A percentile compares a stretch with the other conserved stretches of the same genome.
These are phyloP conservation scores for Cercospora canescens DNA, from an alignment of 2,329 filamentous ascomycete genomes.

Conservation along the genomic window DNA sequence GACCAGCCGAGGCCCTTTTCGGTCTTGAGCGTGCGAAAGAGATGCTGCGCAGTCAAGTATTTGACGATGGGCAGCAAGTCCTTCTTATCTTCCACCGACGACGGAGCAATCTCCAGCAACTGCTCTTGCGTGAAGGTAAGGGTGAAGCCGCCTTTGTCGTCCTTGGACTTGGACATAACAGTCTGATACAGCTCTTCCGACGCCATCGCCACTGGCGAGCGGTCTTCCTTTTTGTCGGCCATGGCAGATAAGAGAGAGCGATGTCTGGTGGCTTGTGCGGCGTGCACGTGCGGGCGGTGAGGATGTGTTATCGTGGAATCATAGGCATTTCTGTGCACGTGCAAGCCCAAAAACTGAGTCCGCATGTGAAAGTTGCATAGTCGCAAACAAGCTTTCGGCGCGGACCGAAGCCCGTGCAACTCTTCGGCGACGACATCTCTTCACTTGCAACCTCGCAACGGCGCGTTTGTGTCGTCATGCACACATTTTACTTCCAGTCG, in stretches of 20 bases:
- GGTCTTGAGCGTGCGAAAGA: constrained; percentile 35
- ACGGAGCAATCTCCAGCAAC: constrained; percentile 27
- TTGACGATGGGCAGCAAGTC: constrained; percentile 34
- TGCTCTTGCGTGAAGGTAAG: constrained; percentile 36
- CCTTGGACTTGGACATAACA: constrained; percentile 25
- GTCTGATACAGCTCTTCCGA: constrained; percentile 33
- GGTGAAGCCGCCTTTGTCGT: constrained; percentile 28
- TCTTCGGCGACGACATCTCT: not conserved
- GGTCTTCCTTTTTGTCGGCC: constrained; percentile 15
- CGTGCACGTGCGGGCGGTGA: constrained; percentile 4
- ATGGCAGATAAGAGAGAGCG: constrained; percentile 15
- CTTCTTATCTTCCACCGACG: constrained; percentile 17
- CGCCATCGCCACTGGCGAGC: constrained; percentile 19
- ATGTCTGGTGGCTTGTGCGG: not conserved
- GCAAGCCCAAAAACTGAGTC: not conserved
- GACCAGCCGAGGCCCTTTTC: constrained; percentile 33
- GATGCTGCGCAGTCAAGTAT: constrained; percentile 31
- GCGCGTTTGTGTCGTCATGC: not conserved
- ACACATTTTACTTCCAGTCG: not conserved
- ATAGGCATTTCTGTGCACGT: constrained; percentile 13
- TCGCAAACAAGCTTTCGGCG: not conserved
- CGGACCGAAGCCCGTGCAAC: not conserved
- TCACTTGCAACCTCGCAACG: not conserved
- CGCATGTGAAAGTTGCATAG: not conserved
- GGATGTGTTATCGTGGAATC: constrained; percentile 27